Conservation (phyloP, 352 stramenopile species). For the Phytopythium delawarense region DNA sequence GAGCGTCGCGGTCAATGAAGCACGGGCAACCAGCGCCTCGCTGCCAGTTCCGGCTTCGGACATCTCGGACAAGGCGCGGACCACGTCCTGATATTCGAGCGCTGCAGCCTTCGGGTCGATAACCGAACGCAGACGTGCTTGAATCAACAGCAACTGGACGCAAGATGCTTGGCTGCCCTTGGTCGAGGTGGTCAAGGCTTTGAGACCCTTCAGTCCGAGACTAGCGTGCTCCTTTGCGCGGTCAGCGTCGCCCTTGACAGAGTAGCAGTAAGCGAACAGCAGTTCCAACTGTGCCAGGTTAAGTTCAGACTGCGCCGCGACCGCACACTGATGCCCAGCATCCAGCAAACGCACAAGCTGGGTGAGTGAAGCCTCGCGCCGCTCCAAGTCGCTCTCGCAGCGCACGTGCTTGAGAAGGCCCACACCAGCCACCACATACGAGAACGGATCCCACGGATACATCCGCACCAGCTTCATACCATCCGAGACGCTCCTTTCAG, state of each 20-base stretch:
- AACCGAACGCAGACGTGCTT: conserved; percentile 42
- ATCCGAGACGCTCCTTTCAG: background rate
- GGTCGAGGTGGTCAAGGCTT: conserved; percentile 6
- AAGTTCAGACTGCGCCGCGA: conserved; percentile 8
- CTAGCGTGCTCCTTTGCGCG: conserved; percentile 11
- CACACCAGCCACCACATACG: conserved; percentile 45
- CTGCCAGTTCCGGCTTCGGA: background rate
- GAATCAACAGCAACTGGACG: conserved; percentile 25
- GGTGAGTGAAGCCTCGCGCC: conserved; percentile 12
- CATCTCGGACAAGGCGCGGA: conserved; percentile 8
- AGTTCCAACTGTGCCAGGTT: conserved; percentile 31
- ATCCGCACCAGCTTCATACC: conserved; percentile 51
- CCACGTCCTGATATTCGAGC: conserved; percentile 25
- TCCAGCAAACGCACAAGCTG: conserved; percentile 34
- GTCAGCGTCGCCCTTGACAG: conserved; percentile 21
- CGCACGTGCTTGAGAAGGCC: conserved; percentile 42
- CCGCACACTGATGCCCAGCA: conserved; percentile 14
- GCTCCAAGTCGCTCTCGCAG: conserved; percentile 11
- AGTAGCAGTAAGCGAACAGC: conserved; percentile 37
- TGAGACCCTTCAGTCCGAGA: conserved; percentile 24
- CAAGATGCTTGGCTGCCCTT: conserved; percentile 1
- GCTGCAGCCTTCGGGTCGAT: conserved; percentile 18
- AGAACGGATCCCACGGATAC: conserved; percentile 49
- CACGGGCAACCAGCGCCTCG: background rate
- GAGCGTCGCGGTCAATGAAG: conserved; percentile 32